Evolutionary conservation across 768 basidiomycete genomes (phyloP).

Genomic region (Candolleomyces efflorescens): DNA sequence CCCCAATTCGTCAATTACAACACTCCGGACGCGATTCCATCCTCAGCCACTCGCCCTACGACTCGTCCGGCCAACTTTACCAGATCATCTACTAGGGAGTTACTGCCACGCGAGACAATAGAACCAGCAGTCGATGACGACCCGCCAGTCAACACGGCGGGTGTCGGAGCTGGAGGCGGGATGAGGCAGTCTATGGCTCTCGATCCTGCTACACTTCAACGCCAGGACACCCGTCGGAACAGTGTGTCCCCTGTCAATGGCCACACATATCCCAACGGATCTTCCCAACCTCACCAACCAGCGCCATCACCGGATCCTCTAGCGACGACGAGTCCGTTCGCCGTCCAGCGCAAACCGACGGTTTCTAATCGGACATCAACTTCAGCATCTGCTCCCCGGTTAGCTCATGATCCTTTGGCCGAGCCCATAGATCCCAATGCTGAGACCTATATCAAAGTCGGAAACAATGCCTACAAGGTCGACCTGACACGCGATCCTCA

Average conservation of each 20-base stretch:
- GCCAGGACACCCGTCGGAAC: slow-evolving; percentile 15
- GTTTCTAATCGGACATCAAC: slow-evolving; percentile 16
- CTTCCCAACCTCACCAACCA: slow-evolving; percentile 5
- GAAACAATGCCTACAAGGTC: slow-evolving; percentile 61
- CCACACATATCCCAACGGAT: slow-evolving; percentile 8
- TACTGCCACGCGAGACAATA: slow-evolving; percentile 23
- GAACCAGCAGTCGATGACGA: slow-evolving; percentile 35
- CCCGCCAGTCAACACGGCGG: slow-evolving; percentile 54
- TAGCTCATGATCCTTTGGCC: slow-evolving; percentile 44
- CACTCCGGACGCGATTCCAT: slow-evolving; percentile 59
- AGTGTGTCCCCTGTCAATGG: slow-evolving; percentile 6
- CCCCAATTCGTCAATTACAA: slow-evolving; percentile 84
- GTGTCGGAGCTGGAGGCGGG: slow-evolving; percentile 63
- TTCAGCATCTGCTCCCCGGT: slow-evolving; percentile 23
- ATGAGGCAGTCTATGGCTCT: slow-evolving; percentile 25
- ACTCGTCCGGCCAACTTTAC: slow-evolving; percentile 55
- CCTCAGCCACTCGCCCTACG: slow-evolving; percentile 50
- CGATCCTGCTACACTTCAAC: slow-evolving; percentile 25
- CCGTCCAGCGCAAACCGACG: slow-evolving; percentile 20
- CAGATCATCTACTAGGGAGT: slow-evolving; percentile 39
- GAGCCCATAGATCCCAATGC: slow-evolving; percentile 63
- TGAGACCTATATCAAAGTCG: slow-evolving; percentile 68
- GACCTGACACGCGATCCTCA: slow-evolving; percentile 68
- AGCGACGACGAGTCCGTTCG: slow-evolving; percentile 17
- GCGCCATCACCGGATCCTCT: slow-evolving; percentile 14